These are phyloP conservation scores for Rhodotorula sphaerocarpa DNA, from an alignment of 768 basidiomycete species.

Conservation along the genomic window DNA sequence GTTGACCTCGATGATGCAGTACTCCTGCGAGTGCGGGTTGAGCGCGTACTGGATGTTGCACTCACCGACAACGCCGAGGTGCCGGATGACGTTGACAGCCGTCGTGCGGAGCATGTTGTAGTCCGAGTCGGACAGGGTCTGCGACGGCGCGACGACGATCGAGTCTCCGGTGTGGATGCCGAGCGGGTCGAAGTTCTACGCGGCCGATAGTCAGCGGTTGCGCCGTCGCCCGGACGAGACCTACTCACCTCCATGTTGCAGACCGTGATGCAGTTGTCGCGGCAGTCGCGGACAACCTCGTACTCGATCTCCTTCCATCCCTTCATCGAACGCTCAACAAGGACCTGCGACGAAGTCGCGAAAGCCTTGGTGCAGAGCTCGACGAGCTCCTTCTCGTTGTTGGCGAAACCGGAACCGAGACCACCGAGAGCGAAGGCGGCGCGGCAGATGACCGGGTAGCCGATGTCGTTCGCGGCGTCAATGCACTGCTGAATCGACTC, in stretches of 20 bases:
- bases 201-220: constrained; percentile 3
- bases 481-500: constrained; percentile 78
- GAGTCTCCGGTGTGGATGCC: constrained; percentile 99
- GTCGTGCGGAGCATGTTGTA: constrained; percentile 99
- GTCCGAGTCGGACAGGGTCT: constrained; percentile 96
- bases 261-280: constrained; percentile 97
- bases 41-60: constrained; percentile 99
- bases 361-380: constrained; percentile 90
- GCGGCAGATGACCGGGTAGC: constrained; percentile 91
- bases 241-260: constrained; percentile 99
- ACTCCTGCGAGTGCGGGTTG: constrained; percentile 88
- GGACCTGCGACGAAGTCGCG: constrained; percentile 91
- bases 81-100: constrained; percentile 96
- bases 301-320: constrained; percentile 99
- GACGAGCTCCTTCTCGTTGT: constrained; percentile 78
- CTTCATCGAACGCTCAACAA: constrained; percentile 99
- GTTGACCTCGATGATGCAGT: constrained; percentile 98
- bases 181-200: constrained; percentile 93
- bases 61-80: constrained; percentile 93
- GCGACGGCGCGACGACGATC: constrained; percentile 94
- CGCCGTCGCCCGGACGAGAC: too few relatives aligned
- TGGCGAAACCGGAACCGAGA: constrained; percentile 91
- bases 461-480: constrained; percentile 70
- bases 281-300: constrained; percentile 93
- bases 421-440: constrained; percentile 96